These are phyloP conservation scores for Poa pratensis DNA, from an alignment of 176 grass and related monocot genomes.

Conservation along the genomic window DNA sequence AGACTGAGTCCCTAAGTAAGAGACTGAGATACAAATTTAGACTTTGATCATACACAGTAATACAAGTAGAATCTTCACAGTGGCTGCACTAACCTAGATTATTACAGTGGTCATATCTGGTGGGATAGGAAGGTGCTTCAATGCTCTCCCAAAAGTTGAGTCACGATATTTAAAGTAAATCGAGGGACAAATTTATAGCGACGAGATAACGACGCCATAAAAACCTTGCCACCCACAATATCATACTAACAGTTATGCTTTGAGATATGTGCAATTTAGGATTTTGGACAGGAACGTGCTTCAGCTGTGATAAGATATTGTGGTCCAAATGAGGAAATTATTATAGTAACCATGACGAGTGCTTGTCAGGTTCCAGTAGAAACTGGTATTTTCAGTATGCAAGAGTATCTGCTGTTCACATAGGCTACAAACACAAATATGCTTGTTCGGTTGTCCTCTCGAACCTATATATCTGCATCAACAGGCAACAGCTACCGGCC, in stretches of 20 bases:
- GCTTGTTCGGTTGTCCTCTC: slow-evolving; percentile 1
- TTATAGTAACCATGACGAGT: neutral
- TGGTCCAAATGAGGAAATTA: slow-evolving; percentile 19
- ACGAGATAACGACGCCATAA: too few relatives aligned
- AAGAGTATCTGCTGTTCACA: slow-evolving; percentile 10
- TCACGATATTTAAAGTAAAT: slow-evolving; percentile 3
- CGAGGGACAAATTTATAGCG: neutral
- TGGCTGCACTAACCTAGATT: slow-evolving; percentile 27
- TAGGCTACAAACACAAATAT: neutral
- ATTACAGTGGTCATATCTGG: slow-evolving; percentile 19
- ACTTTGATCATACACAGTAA: neutral
- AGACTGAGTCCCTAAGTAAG: neutral
- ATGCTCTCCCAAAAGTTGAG: slow-evolving; percentile 13
- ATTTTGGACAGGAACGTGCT: slow-evolving; percentile 18
- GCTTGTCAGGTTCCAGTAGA: slow-evolving; percentile 26
- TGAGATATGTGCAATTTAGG: slow-evolving; percentile 1
- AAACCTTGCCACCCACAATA: neutral
- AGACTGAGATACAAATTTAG: neutral
- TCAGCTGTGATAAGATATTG: slow-evolving; percentile 20
- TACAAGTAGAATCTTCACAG: neutral
- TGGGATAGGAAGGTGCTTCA: slow-evolving; percentile 3
- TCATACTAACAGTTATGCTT: slow-evolving; percentile 6
- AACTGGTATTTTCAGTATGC: slow-evolving; percentile 16
- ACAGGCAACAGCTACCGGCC: neutral
- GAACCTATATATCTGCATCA: slow-evolving; percentile 14